Percentiles rank a stretch among this genome's conserved stretches.
Conservation (phyloP, 1,284 basidiomycete species). For the Limonomyces culmigenus region DNA sequence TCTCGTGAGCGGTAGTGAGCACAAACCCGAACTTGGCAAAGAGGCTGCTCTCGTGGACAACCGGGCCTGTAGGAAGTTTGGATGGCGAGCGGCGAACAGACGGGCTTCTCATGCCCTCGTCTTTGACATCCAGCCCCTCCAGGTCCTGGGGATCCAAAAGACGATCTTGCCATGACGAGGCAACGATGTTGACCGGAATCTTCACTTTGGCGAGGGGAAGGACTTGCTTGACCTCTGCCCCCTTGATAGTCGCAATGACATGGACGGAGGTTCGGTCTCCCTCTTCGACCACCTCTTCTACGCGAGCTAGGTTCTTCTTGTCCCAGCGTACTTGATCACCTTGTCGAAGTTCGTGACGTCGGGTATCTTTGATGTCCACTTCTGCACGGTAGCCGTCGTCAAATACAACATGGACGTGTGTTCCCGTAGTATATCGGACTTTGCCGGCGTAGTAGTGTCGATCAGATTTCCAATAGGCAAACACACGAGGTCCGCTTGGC, state of each 20-base stretch:
- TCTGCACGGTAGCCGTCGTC: neutral
- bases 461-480: neutral
- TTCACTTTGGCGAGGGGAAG: neutral
- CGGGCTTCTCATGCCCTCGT: no score
- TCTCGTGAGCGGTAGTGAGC: neutral
- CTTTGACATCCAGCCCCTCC: no score
- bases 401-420: neutral
- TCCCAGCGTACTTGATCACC: neutral
- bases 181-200: neutral
- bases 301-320: neutral
- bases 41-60: no score
- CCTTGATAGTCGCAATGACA: neutral
- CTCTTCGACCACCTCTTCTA: neutral
- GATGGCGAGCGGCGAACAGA: no score
- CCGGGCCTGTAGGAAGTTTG: no score
- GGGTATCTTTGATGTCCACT: neutral
- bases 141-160: no score
- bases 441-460: neutral
- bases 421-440: neutral
- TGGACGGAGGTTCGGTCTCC: neutral
- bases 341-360: neutral
- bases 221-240: neutral
- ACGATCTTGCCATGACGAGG: neutral
- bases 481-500: no score
- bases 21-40: no score